These are phyloP conservation scores for Abortiporus biennis DNA, from an alignment of 1,284 basidiomycete genomes.

Conservation along the genomic window DNA sequence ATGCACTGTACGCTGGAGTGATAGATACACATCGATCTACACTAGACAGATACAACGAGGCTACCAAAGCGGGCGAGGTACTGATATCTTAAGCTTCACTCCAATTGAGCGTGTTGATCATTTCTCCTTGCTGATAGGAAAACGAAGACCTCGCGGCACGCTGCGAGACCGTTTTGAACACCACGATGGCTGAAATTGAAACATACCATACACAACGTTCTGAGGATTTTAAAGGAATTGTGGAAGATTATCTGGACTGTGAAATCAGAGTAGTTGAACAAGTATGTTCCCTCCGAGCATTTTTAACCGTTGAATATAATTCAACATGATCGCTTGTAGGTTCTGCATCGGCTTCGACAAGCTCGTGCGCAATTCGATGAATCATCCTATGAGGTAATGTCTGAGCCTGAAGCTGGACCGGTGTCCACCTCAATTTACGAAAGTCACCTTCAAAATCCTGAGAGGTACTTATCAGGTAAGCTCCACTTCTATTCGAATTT, in stretches of 20 bases:
- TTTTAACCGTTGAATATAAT: background rate
- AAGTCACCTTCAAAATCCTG: slow-evolving; percentile 54
- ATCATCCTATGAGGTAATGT: too few relatives aligned
- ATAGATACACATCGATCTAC: slow-evolving; percentile 69
- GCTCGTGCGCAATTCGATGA: slow-evolving; percentile 49
- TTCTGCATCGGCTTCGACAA: slow-evolving; percentile 47
- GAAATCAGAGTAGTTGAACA: slow-evolving; percentile 74
- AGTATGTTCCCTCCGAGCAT: too few relatives aligned
- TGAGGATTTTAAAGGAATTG: slow-evolving; percentile 58
- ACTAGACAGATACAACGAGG: slow-evolving; percentile 55
- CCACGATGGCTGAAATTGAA: slow-evolving; percentile 84
- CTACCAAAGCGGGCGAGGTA: slow-evolving; percentile 33
- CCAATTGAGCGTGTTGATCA: background rate
- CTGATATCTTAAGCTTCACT: slow-evolving; percentile 19
- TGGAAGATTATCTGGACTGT: slow-evolving; percentile 66
- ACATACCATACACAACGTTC: slow-evolving; percentile 69
- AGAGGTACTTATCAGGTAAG: slow-evolving; percentile 38
- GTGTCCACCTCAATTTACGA: slow-evolving; percentile 76
- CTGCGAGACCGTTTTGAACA: slow-evolving; percentile 84
- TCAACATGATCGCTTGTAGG: slow-evolving; percentile 30
- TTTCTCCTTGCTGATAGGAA: slow-evolving; percentile 31
- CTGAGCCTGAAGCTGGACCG: too few relatives aligned
- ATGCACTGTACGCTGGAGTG: slow-evolving; percentile 60
- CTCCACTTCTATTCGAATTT: slow-evolving; percentile 72
- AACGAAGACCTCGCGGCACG: slow-evolving; percentile 63